These are phyloP conservation scores for Kodamaea suecica DNA, from an alignment of 1,139 yeast genomes.

Conservation along the genomic window DNA sequence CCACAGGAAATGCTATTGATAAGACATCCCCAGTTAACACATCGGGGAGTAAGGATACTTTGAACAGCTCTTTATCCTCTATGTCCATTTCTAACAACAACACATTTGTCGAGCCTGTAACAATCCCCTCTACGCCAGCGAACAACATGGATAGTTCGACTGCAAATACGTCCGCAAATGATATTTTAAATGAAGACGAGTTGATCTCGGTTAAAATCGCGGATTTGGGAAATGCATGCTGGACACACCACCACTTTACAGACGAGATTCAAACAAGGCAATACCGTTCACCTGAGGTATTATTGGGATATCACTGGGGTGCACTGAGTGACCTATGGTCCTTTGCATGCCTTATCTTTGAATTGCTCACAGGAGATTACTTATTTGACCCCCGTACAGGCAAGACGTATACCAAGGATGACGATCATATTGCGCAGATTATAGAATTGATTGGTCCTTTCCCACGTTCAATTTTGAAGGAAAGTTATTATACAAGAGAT, in stretches of 20 bases:
- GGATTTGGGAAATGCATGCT: slow-evolving; percentile 51
- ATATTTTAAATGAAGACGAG: slow-evolving; percentile 43
- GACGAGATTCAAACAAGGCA: slow-evolving; percentile 52
- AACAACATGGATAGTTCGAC: slow-evolving; percentile 3
- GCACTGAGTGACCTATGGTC: slow-evolving; percentile 50
- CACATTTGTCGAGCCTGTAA: slow-evolving; percentile 23
- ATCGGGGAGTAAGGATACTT: slow-evolving; percentile 16
- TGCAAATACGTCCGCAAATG: slow-evolving; percentile 8
- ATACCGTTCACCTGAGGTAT: slow-evolving; percentile 47
- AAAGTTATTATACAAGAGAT: slow-evolving; percentile 41
- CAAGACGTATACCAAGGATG: slow-evolving; percentile 45
- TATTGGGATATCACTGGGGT: slow-evolving; percentile 51
- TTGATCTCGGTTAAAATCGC: slow-evolving; percentile 49
- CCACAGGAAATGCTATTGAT: slow-evolving; percentile 4
- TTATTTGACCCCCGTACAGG: slow-evolving; percentile 49
- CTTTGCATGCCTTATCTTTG: slow-evolving; percentile 46
- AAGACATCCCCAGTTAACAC: not conserved
- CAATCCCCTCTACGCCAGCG: slow-evolving; percentile 20
- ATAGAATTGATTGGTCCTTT: slow-evolving; percentile 45
- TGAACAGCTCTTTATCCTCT: slow-evolving; percentile 41
- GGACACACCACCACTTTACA: slow-evolving; percentile 49
- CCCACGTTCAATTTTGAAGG: slow-evolving; percentile 43
- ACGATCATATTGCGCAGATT: slow-evolving; percentile 50
- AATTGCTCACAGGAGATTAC: slow-evolving; percentile 48
- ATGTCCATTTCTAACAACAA: slow-evolving; percentile 38